phyloP scores from a whole-genome alignment of 2,329 filamentous ascomycete genomes.

The Fusarium sp. region DNA sequence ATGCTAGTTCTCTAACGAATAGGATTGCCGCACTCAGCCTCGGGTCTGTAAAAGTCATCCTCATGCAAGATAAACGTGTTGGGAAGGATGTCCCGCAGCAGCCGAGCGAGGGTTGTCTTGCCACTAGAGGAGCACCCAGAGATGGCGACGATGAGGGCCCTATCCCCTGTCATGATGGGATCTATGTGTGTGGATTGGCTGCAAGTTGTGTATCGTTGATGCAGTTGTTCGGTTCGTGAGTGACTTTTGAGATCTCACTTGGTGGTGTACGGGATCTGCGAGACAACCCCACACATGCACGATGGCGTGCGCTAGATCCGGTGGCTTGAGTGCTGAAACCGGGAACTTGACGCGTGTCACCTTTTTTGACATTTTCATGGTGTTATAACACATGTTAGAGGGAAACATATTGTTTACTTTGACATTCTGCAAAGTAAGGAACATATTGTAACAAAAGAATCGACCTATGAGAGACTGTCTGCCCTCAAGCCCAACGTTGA shows the following conservation, averaged over 20 bases:
- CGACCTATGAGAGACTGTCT: no score
- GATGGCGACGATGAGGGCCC: conserved; percentile 78
- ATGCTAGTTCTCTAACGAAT: neutral
- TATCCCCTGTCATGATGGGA: conserved; percentile 51
- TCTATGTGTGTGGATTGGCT: neutral
- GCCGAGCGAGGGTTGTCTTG: conserved; percentile 91
- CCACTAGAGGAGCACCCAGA: conserved; percentile 93
- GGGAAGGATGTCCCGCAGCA: conserved; percentile 85
- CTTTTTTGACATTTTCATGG: neutral
- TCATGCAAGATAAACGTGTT: conserved; percentile 87
- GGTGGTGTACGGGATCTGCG: neutral
- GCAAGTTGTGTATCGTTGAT: neutral
- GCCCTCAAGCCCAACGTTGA: neutral
- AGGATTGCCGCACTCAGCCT: conserved; percentile 70
- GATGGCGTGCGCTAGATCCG: neutral
- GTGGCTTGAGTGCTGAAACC: neutral
- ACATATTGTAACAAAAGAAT: no score
- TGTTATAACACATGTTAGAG: neutral
- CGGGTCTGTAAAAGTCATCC: conserved; percentile 94
- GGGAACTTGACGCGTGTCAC: neutral
- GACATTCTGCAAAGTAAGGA: no score
- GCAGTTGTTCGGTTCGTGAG: neutral
- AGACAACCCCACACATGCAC: neutral
- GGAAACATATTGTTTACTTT: no score
- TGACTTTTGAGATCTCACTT: neutral